Conservation (phyloP, 179 eudicot species). For the Beta lomatogona region DNA sequence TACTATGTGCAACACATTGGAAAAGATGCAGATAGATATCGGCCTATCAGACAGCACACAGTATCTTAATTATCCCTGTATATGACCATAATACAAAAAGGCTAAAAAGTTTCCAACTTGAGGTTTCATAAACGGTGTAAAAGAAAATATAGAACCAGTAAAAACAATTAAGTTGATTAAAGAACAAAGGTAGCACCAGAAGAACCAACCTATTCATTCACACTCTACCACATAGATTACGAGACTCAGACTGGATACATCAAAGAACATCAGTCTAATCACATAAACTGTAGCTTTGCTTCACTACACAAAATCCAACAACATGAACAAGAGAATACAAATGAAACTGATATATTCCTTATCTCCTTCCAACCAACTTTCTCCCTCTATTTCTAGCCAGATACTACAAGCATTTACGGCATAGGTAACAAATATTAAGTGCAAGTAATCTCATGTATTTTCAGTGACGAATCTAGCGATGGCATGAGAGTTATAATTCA, state of each 20-base stretch:
- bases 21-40: conserved; percentile 3
- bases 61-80: not conserved
- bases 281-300: not conserved
- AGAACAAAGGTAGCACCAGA: not conserved
- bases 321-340: not conserved
- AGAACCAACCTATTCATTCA: conserved; percentile 1
- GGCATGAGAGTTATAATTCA: not conserved
- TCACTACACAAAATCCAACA: not conserved
- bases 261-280: not conserved
- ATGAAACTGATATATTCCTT: not conserved
- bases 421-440: not conserved
- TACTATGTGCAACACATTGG: not conserved
- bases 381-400: not conserved
- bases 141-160: not conserved
- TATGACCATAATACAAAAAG: not conserved
- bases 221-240: not conserved
- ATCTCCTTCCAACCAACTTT: not conserved
- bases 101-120: not conserved
- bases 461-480: too few species aligned
- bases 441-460: not conserved
- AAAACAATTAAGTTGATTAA: not conserved
- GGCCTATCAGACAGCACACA: conserved; percentile 5
- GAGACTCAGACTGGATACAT: not conserved
- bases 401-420: too few species aligned
- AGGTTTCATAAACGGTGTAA: not conserved